Conservation (phyloP, 768 basidiomycete species). For the Suillus variegatus region DNA sequence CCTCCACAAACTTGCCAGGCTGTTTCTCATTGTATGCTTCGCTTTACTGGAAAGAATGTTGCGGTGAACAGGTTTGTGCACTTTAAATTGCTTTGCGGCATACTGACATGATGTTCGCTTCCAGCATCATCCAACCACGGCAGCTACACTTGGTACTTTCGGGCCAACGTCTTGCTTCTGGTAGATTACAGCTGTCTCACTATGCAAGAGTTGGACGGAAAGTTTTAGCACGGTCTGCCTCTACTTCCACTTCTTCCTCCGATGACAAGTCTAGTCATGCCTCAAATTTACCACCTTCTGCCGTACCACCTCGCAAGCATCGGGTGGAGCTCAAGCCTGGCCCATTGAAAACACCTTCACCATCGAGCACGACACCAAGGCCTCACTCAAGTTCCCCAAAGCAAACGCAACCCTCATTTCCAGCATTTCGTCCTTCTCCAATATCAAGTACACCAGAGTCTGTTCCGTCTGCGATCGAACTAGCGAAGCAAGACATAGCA, state of each 20-base stretch:
- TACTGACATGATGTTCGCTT: not conserved
- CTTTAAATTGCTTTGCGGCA: not conserved
- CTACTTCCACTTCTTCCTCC: conserved; percentile 29
- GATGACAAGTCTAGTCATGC: conserved; percentile 16
- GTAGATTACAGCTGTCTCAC: not conserved
- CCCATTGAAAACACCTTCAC: conserved; percentile 50
- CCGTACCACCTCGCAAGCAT: conserved; percentile 30
- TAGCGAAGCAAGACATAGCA: conserved; percentile 60
- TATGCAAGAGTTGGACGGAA: not conserved
- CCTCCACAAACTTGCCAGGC: not conserved
- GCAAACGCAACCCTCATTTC: conserved; percentile 26
- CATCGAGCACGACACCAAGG: conserved; percentile 21
- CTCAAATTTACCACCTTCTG: conserved; percentile 28
- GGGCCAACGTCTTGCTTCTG: conserved; percentile 13
- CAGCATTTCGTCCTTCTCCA: conserved; percentile 25
- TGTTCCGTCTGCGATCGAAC: conserved; percentile 41
- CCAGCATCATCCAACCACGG: not conserved
- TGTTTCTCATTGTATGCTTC: conserved; percentile 39
- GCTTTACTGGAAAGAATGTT: conserved; percentile 38
- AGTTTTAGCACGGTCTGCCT: conserved; percentile 9
- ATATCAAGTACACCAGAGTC: conserved; percentile 16
- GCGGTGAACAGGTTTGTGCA: conserved; percentile 38
- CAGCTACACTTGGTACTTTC: not conserved
- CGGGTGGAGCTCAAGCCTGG: conserved; percentile 66
- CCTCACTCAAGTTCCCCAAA: conserved; percentile 26